Conservation (phyloP, 768 basidiomycete species). For the Termitomyces sp. region DNA sequence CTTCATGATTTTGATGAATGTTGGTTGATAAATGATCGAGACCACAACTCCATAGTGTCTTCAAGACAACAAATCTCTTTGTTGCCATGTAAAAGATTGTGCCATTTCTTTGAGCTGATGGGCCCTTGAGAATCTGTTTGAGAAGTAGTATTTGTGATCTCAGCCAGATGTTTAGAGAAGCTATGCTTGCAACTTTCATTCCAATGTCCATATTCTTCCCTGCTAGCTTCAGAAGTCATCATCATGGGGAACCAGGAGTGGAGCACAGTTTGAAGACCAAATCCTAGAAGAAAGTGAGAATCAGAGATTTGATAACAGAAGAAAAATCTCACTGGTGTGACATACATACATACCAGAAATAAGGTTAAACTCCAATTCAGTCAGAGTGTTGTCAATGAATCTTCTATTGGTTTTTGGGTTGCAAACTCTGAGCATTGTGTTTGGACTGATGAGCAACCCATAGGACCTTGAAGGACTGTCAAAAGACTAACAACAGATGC, state of each 20-base stretch:
- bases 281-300: not conserved
- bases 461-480: not conserved
- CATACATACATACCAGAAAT: not conserved
- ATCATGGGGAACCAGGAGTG: slow-evolving; percentile 10
- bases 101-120: not conserved
- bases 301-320: not conserved
- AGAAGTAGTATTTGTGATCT: too few relatives aligned
- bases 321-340: not conserved
- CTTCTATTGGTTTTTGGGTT: too few relatives aligned
- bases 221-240: not conserved
- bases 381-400: slow-evolving; percentile 10
- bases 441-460: not conserved
- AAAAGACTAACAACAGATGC: not conserved
- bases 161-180: too few relatives aligned
- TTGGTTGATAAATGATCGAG: not conserved
- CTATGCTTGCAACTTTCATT: too few relatives aligned
- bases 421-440: not conserved
- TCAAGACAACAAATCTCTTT: not conserved
- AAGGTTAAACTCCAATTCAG: slow-evolving; percentile 3
- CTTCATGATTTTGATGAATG: not conserved
- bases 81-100: not conserved
- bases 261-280: not conserved
- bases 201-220: too few relatives aligned
- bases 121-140: not conserved
- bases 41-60: not conserved